phyloP scores from a whole-genome alignment of 768 basidiomycete genomes.

The Suillus bovinus region DNA sequence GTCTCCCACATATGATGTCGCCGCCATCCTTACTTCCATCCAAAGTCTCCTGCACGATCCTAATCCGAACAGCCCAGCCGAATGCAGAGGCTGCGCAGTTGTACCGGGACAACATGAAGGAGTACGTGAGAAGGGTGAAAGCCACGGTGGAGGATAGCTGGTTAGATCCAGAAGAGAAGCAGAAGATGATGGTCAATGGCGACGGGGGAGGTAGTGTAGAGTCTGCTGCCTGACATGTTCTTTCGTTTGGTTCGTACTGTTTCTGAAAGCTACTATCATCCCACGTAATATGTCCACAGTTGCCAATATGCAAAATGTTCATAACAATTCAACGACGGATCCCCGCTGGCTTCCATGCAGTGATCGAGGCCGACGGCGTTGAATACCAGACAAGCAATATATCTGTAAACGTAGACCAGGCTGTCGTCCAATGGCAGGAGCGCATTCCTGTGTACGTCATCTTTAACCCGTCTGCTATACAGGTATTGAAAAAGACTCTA shows the following conservation, averaged over 20 bases:
- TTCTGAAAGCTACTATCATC: too few species aligned
- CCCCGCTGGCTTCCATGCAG: too few species aligned
- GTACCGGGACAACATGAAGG: slow-evolving; percentile 98
- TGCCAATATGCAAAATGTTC: too few species aligned
- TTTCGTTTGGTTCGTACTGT: background rate
- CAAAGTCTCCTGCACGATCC: slow-evolving; percentile 96
- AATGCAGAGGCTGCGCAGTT: slow-evolving; percentile 98
- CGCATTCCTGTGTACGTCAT: too few species aligned
- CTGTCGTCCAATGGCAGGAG: too few species aligned
- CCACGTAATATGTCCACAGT: too few species aligned
- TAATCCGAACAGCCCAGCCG: slow-evolving; percentile 97
- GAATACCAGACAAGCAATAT: too few species aligned
- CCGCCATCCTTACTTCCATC: slow-evolving; percentile 95
- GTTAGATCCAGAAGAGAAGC: slow-evolving; percentile 76
- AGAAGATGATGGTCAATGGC: slow-evolving; percentile 51
- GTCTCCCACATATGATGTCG: slow-evolving; percentile 99
- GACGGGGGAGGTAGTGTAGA: slow-evolving; percentile 5
- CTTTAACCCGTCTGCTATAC: too few species aligned
- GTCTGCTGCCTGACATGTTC: background rate
- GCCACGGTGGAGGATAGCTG: slow-evolving; percentile 94
- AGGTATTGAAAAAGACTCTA: too few species aligned
- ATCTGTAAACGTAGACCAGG: too few species aligned
- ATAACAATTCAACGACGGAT: too few species aligned
- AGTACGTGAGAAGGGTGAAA: slow-evolving; percentile 92
- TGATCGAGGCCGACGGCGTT: too few species aligned